Conservation (phyloP, 805 yeast species). For the Kazachstania africana region DNA sequence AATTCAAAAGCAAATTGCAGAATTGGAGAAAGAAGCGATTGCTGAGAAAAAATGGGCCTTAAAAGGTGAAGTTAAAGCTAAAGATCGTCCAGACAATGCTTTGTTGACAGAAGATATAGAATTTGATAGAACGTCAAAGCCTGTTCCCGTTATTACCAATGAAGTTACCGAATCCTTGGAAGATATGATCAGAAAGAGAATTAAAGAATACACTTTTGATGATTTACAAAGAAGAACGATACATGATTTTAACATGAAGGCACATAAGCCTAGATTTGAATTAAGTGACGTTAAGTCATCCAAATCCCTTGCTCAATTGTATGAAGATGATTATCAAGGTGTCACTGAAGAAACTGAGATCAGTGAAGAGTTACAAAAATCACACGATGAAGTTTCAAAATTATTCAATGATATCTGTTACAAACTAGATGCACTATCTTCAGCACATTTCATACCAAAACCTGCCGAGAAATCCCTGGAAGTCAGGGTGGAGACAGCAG, state of each 20-base stretch:
- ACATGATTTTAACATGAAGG: conserved; percentile 50
- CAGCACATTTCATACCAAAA: conserved; percentile 92
- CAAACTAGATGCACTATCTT: conserved; percentile 76
- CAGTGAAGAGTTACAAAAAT: conserved; percentile 52
- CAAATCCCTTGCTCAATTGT: conserved; percentile 82
- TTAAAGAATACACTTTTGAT: conserved; percentile 65
- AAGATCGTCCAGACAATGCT: conserved; percentile 75
- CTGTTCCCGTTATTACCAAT: conserved; percentile 88
- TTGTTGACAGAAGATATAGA: conserved; percentile 71
- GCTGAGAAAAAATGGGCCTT: conserved; percentile 90
- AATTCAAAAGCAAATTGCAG: conserved; percentile 64
- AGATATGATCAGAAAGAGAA: conserved; percentile 77
- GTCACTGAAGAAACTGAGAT: conserved; percentile 36
- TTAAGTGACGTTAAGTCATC: conserved; percentile 74
- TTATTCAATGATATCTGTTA: conserved; percentile 52
- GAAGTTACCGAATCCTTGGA: conserved; percentile 81
- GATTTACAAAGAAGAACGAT: conserved; percentile 69
- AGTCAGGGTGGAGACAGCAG: conserved; percentile 70
- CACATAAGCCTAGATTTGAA: conserved; percentile 39
- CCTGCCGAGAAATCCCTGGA: conserved; percentile 72
- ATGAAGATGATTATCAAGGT: conserved; percentile 74
- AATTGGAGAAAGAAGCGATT: conserved; percentile 75
- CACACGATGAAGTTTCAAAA: conserved; percentile 68
- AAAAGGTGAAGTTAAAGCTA: conserved; percentile 82
- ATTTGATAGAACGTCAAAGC: conserved; percentile 87